Evolutionary conservation across 2,329 filamentous ascomycete genomes (phyloP).

Genomic region (Claviceps africana): DNA sequence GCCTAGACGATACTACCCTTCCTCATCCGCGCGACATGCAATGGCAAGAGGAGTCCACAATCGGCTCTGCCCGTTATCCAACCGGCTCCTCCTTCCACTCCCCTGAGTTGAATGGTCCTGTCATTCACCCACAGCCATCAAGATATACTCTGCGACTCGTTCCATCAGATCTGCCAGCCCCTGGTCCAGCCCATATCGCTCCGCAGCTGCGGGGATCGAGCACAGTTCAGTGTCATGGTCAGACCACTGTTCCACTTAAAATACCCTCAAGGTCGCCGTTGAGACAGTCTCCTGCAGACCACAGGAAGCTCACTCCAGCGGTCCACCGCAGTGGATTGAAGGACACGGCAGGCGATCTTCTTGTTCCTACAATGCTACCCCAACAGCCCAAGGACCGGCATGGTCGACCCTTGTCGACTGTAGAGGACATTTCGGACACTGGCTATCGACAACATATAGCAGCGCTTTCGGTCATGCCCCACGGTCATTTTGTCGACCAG

Average conservation of each 20-base stretch:
- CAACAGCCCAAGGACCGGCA: background rate
- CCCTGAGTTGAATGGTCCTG: slow-evolving; percentile 23
- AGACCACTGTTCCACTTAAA: background rate
- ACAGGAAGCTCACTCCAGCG: too few relatives aligned
- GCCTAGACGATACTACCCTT: background rate
- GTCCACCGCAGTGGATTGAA: background rate
- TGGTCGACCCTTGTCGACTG: background rate
- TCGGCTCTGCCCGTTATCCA: background rate
- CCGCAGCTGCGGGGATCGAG: background rate
- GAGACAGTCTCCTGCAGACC: background rate
- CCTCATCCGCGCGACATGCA: background rate
- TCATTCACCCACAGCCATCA: slow-evolving; percentile 38
- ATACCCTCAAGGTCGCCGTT: background rate
- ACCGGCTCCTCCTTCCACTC: slow-evolving; percentile 19
- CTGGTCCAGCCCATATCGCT: background rate
- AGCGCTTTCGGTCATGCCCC: slow-evolving; percentile 14
- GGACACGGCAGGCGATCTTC: slow-evolving; percentile 1
- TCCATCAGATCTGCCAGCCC: background rate
- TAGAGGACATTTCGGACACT: background rate
- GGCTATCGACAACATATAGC: background rate
- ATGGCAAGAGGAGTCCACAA: background rate
- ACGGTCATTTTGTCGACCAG: slow-evolving; percentile 17
- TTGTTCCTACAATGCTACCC: slow-evolving; percentile 7
- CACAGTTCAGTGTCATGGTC: background rate
- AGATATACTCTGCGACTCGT: slow-evolving; percentile 16